These are phyloP conservation scores for Phytophthora sp. DNA, from an alignment of 352 stramenopile genomes.

Conservation along the genomic window DNA sequence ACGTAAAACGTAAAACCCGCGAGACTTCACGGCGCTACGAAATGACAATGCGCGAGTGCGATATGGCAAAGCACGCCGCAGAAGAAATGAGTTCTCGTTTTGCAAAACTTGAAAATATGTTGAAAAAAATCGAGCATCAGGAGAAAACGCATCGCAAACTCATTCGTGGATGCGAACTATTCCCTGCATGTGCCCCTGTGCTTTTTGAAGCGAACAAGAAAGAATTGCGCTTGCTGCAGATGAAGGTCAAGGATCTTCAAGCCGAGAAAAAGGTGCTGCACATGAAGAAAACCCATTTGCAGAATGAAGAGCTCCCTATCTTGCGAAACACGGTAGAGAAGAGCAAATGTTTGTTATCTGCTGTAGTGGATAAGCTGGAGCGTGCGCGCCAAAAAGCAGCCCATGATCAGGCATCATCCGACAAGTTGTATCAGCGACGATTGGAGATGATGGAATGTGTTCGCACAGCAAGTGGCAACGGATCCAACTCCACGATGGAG, in stretches of 20 bases:
- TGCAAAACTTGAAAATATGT: constrained; percentile 69
- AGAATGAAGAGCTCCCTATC: constrained; percentile 60
- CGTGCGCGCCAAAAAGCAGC: constrained; percentile 63
- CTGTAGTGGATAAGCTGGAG: constrained; percentile 74
- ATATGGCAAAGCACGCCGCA: constrained; percentile 77
- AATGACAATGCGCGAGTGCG: constrained; percentile 72
- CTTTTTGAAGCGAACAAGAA: constrained; percentile 79
- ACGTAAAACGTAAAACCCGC: constrained; percentile 62
- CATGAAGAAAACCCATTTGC: constrained; percentile 67
- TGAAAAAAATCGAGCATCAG: constrained; percentile 70
- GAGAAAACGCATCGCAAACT: constrained; percentile 78
- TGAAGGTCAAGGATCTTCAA: constrained; percentile 72
- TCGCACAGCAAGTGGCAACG: constrained; percentile 33
- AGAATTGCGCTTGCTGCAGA: constrained; percentile 66
- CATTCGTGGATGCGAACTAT: constrained; percentile 67
- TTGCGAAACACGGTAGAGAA: constrained; percentile 57
- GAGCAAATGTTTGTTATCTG: constrained; percentile 69
- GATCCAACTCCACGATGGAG: constrained; percentile 24
- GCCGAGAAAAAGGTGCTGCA: constrained; percentile 74
- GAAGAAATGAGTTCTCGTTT: constrained; percentile 78
- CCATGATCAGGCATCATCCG: constrained; percentile 68
- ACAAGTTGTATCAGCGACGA: constrained; percentile 71
- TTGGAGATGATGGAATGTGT: constrained; percentile 81
- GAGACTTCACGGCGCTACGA: constrained; percentile 71
- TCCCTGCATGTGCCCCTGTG: constrained; percentile 54